Base-by-base conservation (phyloP, 345 rosid genomes). In the Kernera saxatilis region DNA sequence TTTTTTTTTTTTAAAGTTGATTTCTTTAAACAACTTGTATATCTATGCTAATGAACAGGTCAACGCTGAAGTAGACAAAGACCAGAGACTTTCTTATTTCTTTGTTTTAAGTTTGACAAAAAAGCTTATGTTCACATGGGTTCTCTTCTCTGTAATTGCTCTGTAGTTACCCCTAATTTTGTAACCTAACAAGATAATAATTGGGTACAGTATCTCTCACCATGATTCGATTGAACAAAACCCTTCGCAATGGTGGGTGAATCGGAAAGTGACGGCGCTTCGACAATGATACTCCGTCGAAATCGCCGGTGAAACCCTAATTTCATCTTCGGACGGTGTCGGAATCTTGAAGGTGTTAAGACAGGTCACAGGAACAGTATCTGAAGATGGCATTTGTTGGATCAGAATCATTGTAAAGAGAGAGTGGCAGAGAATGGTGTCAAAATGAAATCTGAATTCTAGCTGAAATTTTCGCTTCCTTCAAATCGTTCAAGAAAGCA, bases 31-130 rank as follows among this genome's bases (percentile, higher is more conserved):
- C 39, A 50, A 40, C 48, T 50, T 49, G 66, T 54, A 33, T 41
- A 33, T 41, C 19, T 18, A 40, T 70, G 54, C 7, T 64, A 32
- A 57, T 48, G 69, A 59, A 59, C 51, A 74, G 65, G 78, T 74
- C 73, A 74, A 74, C 32, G 60, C 18, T 67, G 55, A 50, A 30
- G 55, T 17, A 50, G 69, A 67, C 48, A 58, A 49, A 61, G 41
- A 58, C 26, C 33, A 66, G 36, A 48, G 72, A 58, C 39, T 73
- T 57, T 29, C 2, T 55, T 35, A 5, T 36, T 37, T 49, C 52
- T 57, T 57, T 44, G 33, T n/a, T 55, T 41, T 46, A 33, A 9
- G 65, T 41, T 71, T 64, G 71, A 64, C 49, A 26, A 45, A 44
- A 44, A 33, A 43, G 17, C 1, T 29, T 35, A 72, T 55, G 77